These are phyloP conservation scores for Erysimum cheiranthoides DNA, from an alignment of 345 rosid species.

Conservation along the genomic window DNA sequence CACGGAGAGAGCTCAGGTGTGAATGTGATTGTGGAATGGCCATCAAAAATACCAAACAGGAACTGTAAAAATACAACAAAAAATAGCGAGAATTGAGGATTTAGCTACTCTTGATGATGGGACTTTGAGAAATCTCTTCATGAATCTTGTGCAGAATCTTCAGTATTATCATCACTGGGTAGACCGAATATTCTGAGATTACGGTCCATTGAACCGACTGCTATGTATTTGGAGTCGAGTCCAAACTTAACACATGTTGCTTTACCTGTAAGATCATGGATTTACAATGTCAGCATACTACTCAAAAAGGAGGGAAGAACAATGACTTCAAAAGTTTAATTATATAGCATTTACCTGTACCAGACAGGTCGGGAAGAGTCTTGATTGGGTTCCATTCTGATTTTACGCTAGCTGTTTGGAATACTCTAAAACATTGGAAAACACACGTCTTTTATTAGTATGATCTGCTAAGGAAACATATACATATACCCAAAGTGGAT, in stretches of 20 bases:
- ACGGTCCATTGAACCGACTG: conserved; percentile 97
- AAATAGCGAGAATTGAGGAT: conserved; percentile 19
- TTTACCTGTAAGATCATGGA: conserved; percentile 57
- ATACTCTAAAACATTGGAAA: conserved; percentile 58
- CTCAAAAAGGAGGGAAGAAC: not conserved
- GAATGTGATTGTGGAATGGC: not conserved
- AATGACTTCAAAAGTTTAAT: not conserved
- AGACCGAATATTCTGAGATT: conserved; percentile 85
- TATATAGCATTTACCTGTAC: conserved; percentile 65
- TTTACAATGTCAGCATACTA: conserved; percentile 11
- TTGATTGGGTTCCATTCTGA: conserved; percentile 92
- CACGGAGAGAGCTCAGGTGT: conserved; percentile 9
- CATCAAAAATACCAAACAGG: not conserved
- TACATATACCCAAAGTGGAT: not conserved
- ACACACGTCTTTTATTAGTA: conserved; percentile 2
- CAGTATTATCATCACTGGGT: conserved; percentile 54
- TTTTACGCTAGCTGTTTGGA: conserved; percentile 90
- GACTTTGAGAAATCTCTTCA: conserved; percentile 20
- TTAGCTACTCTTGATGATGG: conserved; percentile 32
- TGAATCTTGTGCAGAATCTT: conserved; percentile 52
- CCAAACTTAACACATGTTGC: conserved; percentile 83
- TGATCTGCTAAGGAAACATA: conserved; percentile 12
- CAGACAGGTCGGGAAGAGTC: conserved; percentile 91
- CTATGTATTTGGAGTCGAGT: conserved; percentile 75
- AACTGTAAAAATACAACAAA: conserved; percentile 34